Base-by-base conservation (phyloP, 257 asterid genomes). In the Gentiana dahurica region DNA sequence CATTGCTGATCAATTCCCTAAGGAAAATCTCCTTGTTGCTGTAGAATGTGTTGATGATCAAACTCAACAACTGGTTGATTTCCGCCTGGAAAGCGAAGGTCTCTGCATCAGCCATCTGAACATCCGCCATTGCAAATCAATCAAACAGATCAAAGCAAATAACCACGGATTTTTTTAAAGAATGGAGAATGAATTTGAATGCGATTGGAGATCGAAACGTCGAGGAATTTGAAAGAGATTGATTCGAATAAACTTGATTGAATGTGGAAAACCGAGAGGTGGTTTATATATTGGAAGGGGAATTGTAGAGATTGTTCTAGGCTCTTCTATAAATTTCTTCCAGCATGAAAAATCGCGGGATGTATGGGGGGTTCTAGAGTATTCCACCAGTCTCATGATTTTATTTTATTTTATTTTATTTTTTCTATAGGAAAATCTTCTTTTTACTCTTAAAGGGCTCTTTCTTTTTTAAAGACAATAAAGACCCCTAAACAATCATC, bases 1-100 rank as follows among this genome's bases (percentile, higher is more conserved):
- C 15, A 36, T 76, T 76, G 68, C 82, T 72, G 50, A 76, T 72
- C 56, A 72, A 44, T 10, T 76, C 79, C 5, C 82, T 68, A 5
- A 76, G 71, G 68, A 76, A 76, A 10, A 76, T 76, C 76, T 72
- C 81, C 74, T 76, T 76, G 54, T 76, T 76, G 67, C 75, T 76
- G 69, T 71, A 76, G 68, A 76, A 76, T 0, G 81, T 72, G 51
- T 76, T 68, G 68, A 72, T 72, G 33, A 71, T 71, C 72, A 71
- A 52, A 49, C 77, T 75, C 54, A 68, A 51, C 6, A 75, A 69
- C 75, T 75, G 77, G 58, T 71, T 71, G 49, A 75, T 75, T 67
- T 71, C 77, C 5, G 72, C 81, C 61, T 76, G 81, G 66, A 72
- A 76, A 0, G 80, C 74, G 12, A 75, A 75, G 0, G 71, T 75